Percentiles rank a stretch among this genome's conserved stretches.
Evolutionary conservation across 805 yeast genomes (phyloP).

Genomic region (Myxozyma mucilagina): DNA sequence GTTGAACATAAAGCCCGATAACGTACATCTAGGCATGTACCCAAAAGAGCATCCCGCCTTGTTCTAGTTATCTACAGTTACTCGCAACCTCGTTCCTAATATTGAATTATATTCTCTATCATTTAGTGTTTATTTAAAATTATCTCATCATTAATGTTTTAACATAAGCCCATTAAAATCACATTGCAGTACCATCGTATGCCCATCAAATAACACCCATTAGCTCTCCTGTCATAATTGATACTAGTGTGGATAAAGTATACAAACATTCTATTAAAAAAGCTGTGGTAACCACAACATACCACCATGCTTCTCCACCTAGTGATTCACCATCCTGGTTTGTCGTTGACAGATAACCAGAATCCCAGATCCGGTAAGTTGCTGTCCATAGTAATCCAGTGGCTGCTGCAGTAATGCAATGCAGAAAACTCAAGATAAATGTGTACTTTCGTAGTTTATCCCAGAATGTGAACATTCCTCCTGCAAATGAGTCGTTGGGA

Average conservation of each 20-base stretch:
- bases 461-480: constrained; percentile 32
- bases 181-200: not conserved
- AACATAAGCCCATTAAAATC: not conserved
- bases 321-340: constrained; percentile 12
- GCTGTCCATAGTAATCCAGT: constrained; percentile 30
- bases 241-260: constrained; percentile 22
- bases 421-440: constrained; percentile 15
- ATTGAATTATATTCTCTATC: no score
- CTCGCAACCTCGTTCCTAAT: no score
- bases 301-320: constrained; percentile 30
- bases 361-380: constrained; percentile 28
- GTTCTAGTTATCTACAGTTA: no score
- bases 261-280: constrained; percentile 20
- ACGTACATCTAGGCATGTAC: no score
- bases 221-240: constrained; percentile 22
- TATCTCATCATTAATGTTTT: no score
- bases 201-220: constrained; percentile 30
- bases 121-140: no score
- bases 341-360: constrained; percentile 17
- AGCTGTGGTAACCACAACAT: constrained; percentile 23
- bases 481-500: no score
- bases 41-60: no score
- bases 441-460: constrained; percentile 23
- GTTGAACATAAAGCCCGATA: no score
- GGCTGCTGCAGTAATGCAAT: constrained; percentile 29